Percentiles rank a stretch among this genome's conserved stretches.
Evolutionary conservation across 1,139 yeast species (phyloP).

Genomic region (Pichia sp.): DNA sequence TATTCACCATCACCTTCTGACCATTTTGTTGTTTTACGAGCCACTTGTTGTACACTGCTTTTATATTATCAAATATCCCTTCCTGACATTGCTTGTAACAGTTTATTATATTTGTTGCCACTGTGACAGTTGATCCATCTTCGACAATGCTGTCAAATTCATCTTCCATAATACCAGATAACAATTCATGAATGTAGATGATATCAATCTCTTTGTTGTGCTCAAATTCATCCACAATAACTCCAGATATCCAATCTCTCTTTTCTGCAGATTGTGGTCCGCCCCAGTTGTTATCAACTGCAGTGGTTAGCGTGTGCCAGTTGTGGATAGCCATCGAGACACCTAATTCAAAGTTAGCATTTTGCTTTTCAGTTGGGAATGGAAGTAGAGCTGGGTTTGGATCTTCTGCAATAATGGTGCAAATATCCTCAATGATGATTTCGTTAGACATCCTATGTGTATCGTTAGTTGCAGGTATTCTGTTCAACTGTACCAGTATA

Average conservation of each 20-base stretch:
- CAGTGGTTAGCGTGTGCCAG: conserved; percentile 86
- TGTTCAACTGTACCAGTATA: too few relatives aligned
- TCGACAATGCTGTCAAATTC: conserved; percentile 87
- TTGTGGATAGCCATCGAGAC: conserved; percentile 80
- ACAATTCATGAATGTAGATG: conserved; percentile 74
- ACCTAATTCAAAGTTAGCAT: conserved; percentile 87
- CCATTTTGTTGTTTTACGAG: conserved; percentile 40
- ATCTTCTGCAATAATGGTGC: too few relatives aligned
- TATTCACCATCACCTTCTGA: conserved; percentile 28
- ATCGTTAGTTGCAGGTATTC: too few relatives aligned
- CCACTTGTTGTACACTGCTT: conserved; percentile 54
- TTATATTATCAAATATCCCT: conserved; percentile 48
- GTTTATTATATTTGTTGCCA: conserved; percentile 60
- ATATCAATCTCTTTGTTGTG: conserved; percentile 59
- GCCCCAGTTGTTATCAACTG: conserved; percentile 97
- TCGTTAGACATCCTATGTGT: too few relatives aligned
- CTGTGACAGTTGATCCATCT: conserved; percentile 76
- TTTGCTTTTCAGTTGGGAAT: conserved; percentile 58
- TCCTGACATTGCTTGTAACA: conserved; percentile 58
- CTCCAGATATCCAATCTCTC: conserved; percentile 90
- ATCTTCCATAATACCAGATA: conserved; percentile 86
- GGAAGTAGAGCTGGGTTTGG: too few relatives aligned
- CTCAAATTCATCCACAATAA: conserved; percentile 71
- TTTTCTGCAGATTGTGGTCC: conserved; percentile 87
- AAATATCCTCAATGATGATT: too few relatives aligned